These are phyloP conservation scores for Omphalotus guepiniiformis DNA, from an alignment of 768 basidiomycete species.

Conservation along the genomic window DNA sequence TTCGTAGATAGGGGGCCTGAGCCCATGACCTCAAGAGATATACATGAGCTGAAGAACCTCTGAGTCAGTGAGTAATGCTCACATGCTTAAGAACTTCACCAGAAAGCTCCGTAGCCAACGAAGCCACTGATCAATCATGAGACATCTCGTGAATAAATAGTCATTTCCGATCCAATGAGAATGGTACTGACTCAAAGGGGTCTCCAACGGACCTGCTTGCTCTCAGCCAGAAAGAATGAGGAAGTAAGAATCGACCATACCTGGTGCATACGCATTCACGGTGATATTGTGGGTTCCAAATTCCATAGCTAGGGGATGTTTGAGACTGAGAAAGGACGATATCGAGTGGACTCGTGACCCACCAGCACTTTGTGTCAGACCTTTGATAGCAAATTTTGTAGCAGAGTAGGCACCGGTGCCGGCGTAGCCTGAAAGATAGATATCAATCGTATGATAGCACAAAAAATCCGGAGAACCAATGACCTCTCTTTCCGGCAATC, in stretches of 20 bases:
- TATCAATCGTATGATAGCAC: background rate
- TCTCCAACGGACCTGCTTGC: background rate
- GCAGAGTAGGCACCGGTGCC: background rate
- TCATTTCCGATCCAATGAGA: no score
- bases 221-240: background rate
- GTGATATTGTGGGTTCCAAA: conserved; percentile 22
- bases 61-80: no score
- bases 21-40: background rate
- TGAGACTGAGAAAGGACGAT: background rate
- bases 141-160: background rate
- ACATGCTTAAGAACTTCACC: background rate
- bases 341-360: background rate
- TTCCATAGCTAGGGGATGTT: conserved; percentile 26
- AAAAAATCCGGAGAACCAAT: background rate
- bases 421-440: background rate
- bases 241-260: conserved; percentile 8
- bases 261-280: conserved; percentile 26
- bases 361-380: conserved; percentile 6
- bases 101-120: background rate
- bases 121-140: background rate
- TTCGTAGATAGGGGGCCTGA: conserved; percentile 7
- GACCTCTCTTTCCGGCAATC: conserved; percentile 17
- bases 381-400: conserved; percentile 7
- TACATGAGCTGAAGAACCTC: background rate
- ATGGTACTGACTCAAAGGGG: no score